phyloP scores from a whole-genome alignment of 2,329 filamentous ascomycete species.

The Thermothelomyces thermophilus region DNA sequence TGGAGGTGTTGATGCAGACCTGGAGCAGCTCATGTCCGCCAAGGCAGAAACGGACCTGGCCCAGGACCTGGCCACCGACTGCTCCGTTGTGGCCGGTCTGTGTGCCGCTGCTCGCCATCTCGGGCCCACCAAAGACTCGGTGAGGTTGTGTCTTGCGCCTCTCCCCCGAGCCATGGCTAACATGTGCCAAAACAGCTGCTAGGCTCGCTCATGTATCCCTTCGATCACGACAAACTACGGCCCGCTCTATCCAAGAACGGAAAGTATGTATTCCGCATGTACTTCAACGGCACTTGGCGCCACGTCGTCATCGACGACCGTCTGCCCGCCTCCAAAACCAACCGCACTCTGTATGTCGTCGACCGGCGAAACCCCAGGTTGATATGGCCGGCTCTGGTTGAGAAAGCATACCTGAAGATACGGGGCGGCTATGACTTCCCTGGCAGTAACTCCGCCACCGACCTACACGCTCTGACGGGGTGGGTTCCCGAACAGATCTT shows the following conservation, averaged over 20 bases:
- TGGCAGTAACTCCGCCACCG: constrained; percentile 92
- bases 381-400: constrained; percentile 85
- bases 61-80: constrained; percentile 93
- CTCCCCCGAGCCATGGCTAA: constrained; percentile 1
- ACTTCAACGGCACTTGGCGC: constrained; percentile 91
- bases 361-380: constrained; percentile 76
- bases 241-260: constrained; percentile 68
- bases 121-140: constrained; percentile 61
- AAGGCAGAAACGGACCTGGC: constrained; percentile 68
- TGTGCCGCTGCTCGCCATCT: constrained; percentile 71
- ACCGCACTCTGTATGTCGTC: constrained; percentile 77
- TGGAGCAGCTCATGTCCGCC: constrained; percentile 30
- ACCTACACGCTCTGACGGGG: constrained; percentile 84
- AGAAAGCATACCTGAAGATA: constrained; percentile 95
- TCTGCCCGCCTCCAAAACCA: constrained; percentile 67
- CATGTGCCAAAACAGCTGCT: constrained; percentile 51
- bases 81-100: constrained; percentile 91
- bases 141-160: constrained; percentile 31
- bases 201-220: constrained; percentile 68
- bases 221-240: constrained; percentile 48
- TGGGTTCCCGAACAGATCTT: constrained; percentile 98
- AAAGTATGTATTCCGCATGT: constrained; percentile 85
- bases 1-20: neutral
- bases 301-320: constrained; percentile 85
- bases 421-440: constrained; percentile 96